Evolutionary conservation across 2,329 filamentous ascomycete species (phyloP), one percentile per base, ranked within the genome.

Genomic region (Lizonia empirigonia): DNA sequence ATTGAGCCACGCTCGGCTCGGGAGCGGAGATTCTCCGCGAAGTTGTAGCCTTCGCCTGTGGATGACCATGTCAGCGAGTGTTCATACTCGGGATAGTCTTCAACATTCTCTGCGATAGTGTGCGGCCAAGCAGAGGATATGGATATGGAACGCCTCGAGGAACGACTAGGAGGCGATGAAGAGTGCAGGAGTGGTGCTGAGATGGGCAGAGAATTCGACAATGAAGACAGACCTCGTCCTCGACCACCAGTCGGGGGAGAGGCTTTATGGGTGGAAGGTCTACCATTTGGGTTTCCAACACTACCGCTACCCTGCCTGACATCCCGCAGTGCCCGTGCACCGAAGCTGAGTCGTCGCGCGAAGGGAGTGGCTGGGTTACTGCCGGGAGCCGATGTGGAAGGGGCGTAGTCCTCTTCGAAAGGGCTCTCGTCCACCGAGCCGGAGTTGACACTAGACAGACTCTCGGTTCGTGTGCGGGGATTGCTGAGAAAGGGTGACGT

Each of bases 11-110:
- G 92, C 78, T 96, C 91, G 66, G 92, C 92, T 72, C 92, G 89
- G 68, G 87, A 88, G 75, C 91, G 90, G 81, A 97, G 85, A 79
- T 96, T 92, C 80, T 97, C 93, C 71, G 91, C 90, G 89, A 93
- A 96, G 78, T 96, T 96, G 83, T 95, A 96, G 74, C 90, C 90
- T 82, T 94, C 91, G 82, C 90, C 89, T 92, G 84, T 77, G 76
- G 76, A 75, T 67, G 74, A 78, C 76, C 60, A 64, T 49, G 85
- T 89, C 83, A 89, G 86, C 85, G 82, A 78, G 74, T 74, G 80
- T 77, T 85, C 77, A 50, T 61, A 67, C 47, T 70, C 60, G 51
- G 68, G 58, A 59, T 70, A 65, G 40, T 68, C 58, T 44, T 61
- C 60, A 50, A 64, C 60, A 52, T 63, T 59, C 53, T 70, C 68